Percentiles rank a stretch among this genome's conserved stretches.
Evolutionary conservation across 257 asterid species (phyloP).

Genomic region (Solanum corneliomulleri): DNA sequence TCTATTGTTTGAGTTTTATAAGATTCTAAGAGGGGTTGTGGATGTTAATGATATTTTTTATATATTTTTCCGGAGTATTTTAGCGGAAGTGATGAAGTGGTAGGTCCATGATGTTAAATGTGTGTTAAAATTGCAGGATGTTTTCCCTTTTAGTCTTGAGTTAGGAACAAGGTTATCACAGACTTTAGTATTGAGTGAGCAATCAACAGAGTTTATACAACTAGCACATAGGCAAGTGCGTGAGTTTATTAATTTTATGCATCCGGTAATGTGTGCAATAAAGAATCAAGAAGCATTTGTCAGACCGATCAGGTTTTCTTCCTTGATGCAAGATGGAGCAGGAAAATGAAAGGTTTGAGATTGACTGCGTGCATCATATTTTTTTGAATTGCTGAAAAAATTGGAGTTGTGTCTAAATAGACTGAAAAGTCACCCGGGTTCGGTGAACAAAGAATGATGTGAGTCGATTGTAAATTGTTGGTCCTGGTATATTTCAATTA

Average conservation of each 20-base stretch:
- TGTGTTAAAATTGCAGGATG: constrained; percentile 31
- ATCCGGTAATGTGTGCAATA: constrained; percentile 23
- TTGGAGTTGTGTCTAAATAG: not conserved
- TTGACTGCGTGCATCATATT: not conserved
- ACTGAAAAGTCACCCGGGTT: not conserved
- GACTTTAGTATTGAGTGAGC: constrained; percentile 6
- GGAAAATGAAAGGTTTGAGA: not conserved
- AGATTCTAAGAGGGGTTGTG: constrained; percentile 26
- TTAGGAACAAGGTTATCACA: constrained; percentile 32
- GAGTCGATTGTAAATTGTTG: not conserved
- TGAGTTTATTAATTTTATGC: constrained; percentile 32
- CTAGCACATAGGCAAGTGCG: too few relatives aligned
- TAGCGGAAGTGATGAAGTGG: not conserved
- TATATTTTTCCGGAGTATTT: constrained; percentile 26
- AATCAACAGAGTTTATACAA: too few relatives aligned
- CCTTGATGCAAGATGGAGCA: not conserved
- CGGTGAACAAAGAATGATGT: not conserved
- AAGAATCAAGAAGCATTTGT: not conserved
- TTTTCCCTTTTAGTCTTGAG: constrained; percentile 45
- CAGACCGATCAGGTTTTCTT: constrained; percentile 19
- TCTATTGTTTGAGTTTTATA: constrained; percentile 49
- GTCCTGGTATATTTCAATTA: not conserved
- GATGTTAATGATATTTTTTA: constrained; percentile 38
- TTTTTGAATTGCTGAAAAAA: not conserved
- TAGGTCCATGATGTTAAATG: not conserved